phyloP scores from a whole-genome alignment of 2,329 filamentous ascomycete species.

The Scedosporium dehoogii region DNA sequence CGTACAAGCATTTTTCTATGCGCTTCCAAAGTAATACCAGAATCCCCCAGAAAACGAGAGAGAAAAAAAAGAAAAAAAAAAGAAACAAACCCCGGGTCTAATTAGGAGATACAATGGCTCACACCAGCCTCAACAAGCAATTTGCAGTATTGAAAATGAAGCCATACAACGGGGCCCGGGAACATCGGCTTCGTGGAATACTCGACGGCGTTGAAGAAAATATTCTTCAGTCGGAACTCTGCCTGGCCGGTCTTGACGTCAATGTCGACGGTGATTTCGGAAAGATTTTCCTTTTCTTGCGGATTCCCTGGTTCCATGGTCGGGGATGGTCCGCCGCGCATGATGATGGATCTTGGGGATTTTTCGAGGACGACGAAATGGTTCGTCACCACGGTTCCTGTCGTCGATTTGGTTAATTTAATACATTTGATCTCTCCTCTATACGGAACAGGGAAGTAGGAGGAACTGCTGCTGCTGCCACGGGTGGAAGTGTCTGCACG shows the following conservation, averaged over 20 bases:
- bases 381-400: slow-evolving; percentile 10
- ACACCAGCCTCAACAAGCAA: neutral
- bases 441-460: neutral
- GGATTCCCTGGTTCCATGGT: neutral
- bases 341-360: neutral
- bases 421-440: neutral
- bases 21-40: too few species aligned
- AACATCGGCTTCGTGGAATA: neutral
- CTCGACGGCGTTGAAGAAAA: neutral
- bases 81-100: too few species aligned
- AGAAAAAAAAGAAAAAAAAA: too few species aligned
- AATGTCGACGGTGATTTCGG: neutral
- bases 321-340: slow-evolving; percentile 8
- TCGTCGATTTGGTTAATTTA: neutral
- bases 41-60: too few species aligned
- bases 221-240: neutral
- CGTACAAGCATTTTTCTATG: too few species aligned
- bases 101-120: neutral
- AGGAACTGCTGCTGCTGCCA: too few species aligned
- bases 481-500: too few species aligned
- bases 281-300: neutral
- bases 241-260: neutral
- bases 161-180: slow-evolving; percentile 5
- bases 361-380: slow-evolving; percentile 11
- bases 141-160: neutral